Conservation (phyloP, 176 grass and related monocot species). For the Rhynchospora tenuis region DNA sequence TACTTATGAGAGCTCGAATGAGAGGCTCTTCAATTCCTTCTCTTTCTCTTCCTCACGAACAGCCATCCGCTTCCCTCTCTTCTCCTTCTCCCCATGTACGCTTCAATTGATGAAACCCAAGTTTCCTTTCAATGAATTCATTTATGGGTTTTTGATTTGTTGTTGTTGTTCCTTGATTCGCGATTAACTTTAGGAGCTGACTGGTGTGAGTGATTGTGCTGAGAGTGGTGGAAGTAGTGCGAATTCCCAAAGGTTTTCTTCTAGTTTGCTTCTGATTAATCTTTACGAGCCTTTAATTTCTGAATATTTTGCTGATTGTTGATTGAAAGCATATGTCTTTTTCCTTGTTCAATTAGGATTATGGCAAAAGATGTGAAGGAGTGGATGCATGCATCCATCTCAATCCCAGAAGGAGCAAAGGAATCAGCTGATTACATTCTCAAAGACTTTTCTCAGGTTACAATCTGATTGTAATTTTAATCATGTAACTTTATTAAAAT, state of each 20-base stretch:
- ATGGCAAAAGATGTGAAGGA: slow-evolving; percentile 42
- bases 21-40: slow-evolving; percentile 1
- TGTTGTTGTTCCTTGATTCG: not conserved
- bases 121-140: not conserved
- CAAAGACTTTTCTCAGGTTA: slow-evolving; percentile 53
- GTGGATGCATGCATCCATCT: slow-evolving; percentile 56
- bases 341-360: slow-evolving; percentile 20
- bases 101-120: not conserved
- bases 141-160: not conserved
- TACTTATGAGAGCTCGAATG: slow-evolving; percentile 80
- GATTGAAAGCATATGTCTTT: not conserved
- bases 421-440: slow-evolving; percentile 35
- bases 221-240: not conserved
- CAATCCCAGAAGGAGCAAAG: slow-evolving; percentile 15
- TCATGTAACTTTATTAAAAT: not conserved
- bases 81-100: slow-evolving; percentile 6
- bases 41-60: slow-evolving; percentile 14
- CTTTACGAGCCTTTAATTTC: not conserved
- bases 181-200: not conserved
- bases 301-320: not conserved
- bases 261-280: not conserved
- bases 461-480: not conserved
- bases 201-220: not conserved
- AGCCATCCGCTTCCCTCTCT: slow-evolving; percentile 5
- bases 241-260: slow-evolving; percentile 9